phyloP scores from a whole-genome alignment of 2,329 filamentous ascomycete genomes.

The Xylaria sp. region DNA sequence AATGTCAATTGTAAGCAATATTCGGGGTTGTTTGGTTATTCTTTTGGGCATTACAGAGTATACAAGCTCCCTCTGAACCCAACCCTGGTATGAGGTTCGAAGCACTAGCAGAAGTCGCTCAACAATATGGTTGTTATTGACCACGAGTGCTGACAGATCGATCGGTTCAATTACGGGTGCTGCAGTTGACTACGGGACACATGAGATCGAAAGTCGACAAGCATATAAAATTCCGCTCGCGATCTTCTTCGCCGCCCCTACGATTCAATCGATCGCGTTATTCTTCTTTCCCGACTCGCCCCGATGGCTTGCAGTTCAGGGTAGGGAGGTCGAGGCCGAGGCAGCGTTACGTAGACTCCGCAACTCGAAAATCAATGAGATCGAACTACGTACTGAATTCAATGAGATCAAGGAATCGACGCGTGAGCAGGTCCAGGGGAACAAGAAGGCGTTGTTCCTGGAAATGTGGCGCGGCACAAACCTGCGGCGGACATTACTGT shows the following conservation, averaged over 20 bases:
- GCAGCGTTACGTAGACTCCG: conserved; percentile 46
- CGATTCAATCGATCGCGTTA: conserved; percentile 49
- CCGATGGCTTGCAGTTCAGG: conserved; percentile 54
- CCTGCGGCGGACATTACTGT: conserved; percentile 48
- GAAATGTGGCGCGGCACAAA: conserved; percentile 51
- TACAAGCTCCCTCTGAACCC: no score
- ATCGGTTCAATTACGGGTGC: conserved; percentile 52
- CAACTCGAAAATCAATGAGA: conserved; percentile 46
- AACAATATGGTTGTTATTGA: neutral
- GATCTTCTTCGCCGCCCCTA: conserved; percentile 49
- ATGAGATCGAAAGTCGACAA: conserved; percentile 38
- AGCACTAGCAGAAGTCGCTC: neutral
- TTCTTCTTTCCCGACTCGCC: conserved; percentile 54
- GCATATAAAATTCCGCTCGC: conserved; percentile 47
- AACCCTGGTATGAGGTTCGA: neutral
- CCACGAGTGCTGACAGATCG: conserved; percentile 25
- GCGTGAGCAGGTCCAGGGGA: conserved; percentile 45
- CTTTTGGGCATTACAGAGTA: neutral
- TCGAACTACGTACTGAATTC: conserved; percentile 48
- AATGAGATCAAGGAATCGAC: conserved; percentile 49
- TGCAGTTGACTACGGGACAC: conserved; percentile 48
- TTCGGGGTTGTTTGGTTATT: neutral
- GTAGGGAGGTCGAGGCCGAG: conserved; percentile 49
- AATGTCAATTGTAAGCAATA: conserved; percentile 43
- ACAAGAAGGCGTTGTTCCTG: conserved; percentile 46